Conservation (phyloP, 768 basidiomycete species). For the Podaxis carcinomalis region DNA sequence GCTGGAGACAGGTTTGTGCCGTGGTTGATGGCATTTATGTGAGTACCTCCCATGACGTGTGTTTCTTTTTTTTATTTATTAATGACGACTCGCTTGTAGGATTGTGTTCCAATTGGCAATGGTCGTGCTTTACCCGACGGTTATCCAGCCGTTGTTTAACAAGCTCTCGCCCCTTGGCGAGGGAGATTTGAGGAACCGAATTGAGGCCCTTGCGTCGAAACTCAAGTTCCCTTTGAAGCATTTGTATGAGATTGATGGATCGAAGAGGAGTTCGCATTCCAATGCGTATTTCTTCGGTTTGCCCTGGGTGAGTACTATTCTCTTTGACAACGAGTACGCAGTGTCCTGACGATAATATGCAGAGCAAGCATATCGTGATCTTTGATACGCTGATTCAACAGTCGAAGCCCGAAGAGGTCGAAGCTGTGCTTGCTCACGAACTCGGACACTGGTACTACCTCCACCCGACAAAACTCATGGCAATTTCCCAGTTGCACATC, state of each 20-base stretch:
- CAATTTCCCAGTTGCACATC: slow-evolving; percentile 83
- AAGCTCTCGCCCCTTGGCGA: slow-evolving; percentile 83
- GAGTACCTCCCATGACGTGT: slow-evolving; percentile 22
- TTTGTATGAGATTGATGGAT: slow-evolving; percentile 96
- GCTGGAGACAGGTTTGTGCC: slow-evolving; percentile 91
- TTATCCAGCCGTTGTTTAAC: slow-evolving; percentile 97
- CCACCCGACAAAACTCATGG: slow-evolving; percentile 87
- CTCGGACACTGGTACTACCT: slow-evolving; percentile 94
- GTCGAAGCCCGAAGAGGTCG: slow-evolving; percentile 86
- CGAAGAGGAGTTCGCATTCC: slow-evolving; percentile 90
- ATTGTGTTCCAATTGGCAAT: slow-evolving; percentile 80
- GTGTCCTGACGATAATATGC: neutral
- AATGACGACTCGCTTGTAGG: slow-evolving; percentile 32
- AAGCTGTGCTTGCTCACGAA: slow-evolving; percentile 93
- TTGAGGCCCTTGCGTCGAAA: slow-evolving; percentile 71
- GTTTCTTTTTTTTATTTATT: neutral
- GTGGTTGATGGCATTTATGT: slow-evolving; percentile 93
- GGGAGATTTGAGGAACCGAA: slow-evolving; percentile 73
- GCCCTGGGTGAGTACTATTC: slow-evolving; percentile 64
- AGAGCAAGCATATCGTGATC: slow-evolving; percentile 95
- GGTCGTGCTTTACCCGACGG: slow-evolving; percentile 76
- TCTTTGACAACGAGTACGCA: neutral
- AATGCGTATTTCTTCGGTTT: slow-evolving; percentile 99
- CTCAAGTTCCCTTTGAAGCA: slow-evolving; percentile 93
- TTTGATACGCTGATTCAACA: slow-evolving; percentile 97